Evolutionary conservation across 805 yeast genomes (phyloP), one percentile per base, ranked within the genome.

Genomic region (Saccharomyces mikatae): DNA sequence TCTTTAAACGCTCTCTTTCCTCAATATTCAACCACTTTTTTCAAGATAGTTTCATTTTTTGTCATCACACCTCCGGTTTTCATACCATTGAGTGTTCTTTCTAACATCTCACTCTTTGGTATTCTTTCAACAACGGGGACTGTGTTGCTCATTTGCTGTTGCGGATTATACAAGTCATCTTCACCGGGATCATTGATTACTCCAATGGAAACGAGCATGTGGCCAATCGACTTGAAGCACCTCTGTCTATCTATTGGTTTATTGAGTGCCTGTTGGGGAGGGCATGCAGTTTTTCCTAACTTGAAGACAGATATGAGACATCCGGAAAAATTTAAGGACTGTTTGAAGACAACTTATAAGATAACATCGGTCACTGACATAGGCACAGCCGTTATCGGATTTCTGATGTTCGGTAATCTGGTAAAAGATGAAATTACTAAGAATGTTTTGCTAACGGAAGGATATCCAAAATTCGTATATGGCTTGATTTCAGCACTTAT

Each of bases 221-320:
- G 81, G 77, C 97, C 97, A 2, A 63, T 68, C 5, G 73, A 79
- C 9, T 62, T 71, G 14, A 68, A 76, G 5, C 81, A 79, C 57
- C 74, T 82, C 31, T 76, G 86, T 49, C 73, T 86, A 48, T 77
- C 86, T 8, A 70, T 84, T 54, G 92, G 92, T 1, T 75, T 86
- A 29, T 76, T 83, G 55, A 79, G 86, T 77, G 89, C 91, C 3
- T 89, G 90, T 11, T 86, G 88, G 82, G 92, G 92, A 54, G 94
- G 94, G 2, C 92, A 86, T 66, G 88, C 89, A 1, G 84, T 87
- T 6, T 85, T 85, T 60, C 92, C 92, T 1, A 87, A 84, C 61
- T 71, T 86, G 47, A 83, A 81, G 65, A 72, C 79, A 44, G 94
- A 86, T 66, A 87, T 86, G 87, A 76, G 82, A 62, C 83, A 79